Base-by-base conservation (phyloP, 345 rosid species). In the Citrus inodora region DNA sequence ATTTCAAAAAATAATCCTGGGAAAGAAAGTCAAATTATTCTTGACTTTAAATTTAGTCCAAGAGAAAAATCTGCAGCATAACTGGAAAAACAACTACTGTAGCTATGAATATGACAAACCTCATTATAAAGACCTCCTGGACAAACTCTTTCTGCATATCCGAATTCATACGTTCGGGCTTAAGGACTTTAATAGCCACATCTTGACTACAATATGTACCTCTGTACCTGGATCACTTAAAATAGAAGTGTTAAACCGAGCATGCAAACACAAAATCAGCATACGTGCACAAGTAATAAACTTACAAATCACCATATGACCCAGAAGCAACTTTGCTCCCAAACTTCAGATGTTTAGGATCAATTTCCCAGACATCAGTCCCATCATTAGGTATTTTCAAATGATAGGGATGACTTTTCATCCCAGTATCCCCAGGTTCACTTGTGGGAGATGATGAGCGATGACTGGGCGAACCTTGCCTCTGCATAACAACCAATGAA, bases 301-400 rank as follows among this genome's bases (percentile, higher is more conserved):
- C 99, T 92, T 90, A 95, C 99, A 95, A 76, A 83, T 93, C 98
- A 66, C 99, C 99, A 83, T 93, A 93, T 74, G 99, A 89, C 71
- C 99, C 99, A 80, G 98, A 93, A 72, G 99, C 99, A 81, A 95
- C 89, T 88, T 88, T 93, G 80, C 76, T 87, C 82, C 87, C 98
- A 75, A 92, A 91, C 86, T 88, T 88, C 79, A 96, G 81, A 77
- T 88, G 75, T 79, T 82, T 78, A 27, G 90, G 88, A 85, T 96
- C 91, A 77, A 96, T 88, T 89, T 96, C 99, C 99, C 99, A 96
- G 35, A 90, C 99, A 86, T 96, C 98, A 71, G 91, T 91, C 84
- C 98, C 97, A 76, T 94, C 99, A 79, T 76, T 84, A 66, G 98
- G 99, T 88, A 96, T 96, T 73, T 90, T 56, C 84, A 96, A 91